Conservation (phyloP, 805 yeast genomes). For the Metschnikowia gruessii region DNA sequence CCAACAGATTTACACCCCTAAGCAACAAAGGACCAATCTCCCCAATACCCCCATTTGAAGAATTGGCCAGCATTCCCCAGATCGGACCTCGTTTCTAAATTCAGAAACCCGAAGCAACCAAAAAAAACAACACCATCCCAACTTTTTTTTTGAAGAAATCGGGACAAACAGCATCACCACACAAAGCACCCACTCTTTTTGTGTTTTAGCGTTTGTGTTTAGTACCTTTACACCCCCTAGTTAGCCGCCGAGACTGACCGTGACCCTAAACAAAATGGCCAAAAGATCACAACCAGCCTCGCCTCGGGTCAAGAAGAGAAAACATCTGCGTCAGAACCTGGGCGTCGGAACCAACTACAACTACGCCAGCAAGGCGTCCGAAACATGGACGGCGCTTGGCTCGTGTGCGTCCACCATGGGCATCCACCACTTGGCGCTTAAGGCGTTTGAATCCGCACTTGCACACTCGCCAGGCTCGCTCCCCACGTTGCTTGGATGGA, state of each 20-base stretch:
- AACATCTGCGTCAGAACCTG: constrained; percentile 8
- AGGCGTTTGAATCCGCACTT: constrained; percentile 43
- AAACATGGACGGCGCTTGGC: constrained; percentile 49
- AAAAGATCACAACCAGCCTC: constrained; percentile 15
- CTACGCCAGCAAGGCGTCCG: constrained; percentile 23
- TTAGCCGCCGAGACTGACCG: too few species aligned
- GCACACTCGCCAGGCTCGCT: constrained; percentile 40
- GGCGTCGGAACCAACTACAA: not conserved
- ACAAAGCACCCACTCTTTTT: too few species aligned
- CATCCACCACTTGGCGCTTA: constrained; percentile 38
- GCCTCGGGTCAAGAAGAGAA: constrained; percentile 15
- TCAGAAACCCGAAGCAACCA: not conserved
- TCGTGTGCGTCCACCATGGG: constrained; percentile 45
- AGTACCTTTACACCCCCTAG: too few species aligned
- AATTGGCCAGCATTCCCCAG: too few species aligned
- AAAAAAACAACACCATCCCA: too few species aligned
- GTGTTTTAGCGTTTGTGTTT: too few species aligned
- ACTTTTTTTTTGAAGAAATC: not conserved
- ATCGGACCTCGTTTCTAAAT: not conserved
- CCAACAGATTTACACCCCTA: not conserved
- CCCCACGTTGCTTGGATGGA: constrained; percentile 43
- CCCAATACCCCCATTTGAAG: too few species aligned
- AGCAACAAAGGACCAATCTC: not conserved
- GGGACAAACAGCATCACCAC: too few species aligned
- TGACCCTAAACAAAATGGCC: constrained; percentile 6